Conservation (phyloP, 192 early-diverging fungal species). For the Lunasporangiospora selenospora region DNA sequence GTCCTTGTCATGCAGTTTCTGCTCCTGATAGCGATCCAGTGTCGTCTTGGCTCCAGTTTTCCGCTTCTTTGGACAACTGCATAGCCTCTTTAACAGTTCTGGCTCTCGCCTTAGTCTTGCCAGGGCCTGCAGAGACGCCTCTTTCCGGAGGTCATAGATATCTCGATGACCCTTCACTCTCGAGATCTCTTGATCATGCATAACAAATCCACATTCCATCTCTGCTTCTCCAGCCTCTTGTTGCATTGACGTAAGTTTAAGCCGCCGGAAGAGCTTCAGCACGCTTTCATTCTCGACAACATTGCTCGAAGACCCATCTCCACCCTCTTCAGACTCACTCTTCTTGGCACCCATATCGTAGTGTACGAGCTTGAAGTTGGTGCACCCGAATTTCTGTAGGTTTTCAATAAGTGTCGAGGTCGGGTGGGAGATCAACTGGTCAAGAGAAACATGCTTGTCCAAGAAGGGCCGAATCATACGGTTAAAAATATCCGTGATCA, state of each 20-base stretch:
- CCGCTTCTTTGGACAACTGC: constrained; percentile 20
- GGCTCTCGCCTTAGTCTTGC: constrained; percentile 6
- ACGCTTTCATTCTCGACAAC: no score
- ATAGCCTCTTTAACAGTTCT: constrained; percentile 9
- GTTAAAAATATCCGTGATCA: constrained; percentile 51
- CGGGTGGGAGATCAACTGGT: constrained; percentile 56
- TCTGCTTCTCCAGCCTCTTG: background rate
- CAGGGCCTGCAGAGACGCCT: constrained; percentile 5
- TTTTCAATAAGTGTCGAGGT: constrained; percentile 46
- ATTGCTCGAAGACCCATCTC: no score
- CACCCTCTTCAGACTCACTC: background rate
- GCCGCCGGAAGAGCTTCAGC: background rate
- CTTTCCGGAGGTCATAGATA: constrained; percentile 19
- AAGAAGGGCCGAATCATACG: constrained; percentile 50
- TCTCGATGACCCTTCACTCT: constrained; percentile 7
- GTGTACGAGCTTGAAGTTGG: constrained; percentile 13
- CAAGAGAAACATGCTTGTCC: constrained; percentile 56
- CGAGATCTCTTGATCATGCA: constrained; percentile 16
- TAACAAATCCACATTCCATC: constrained; percentile 11
- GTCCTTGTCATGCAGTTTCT: no score
- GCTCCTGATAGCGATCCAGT: constrained; percentile 15
- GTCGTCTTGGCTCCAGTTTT: constrained; percentile 6
- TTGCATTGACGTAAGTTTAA: constrained; percentile 4
- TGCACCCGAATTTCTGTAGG: constrained; percentile 55
- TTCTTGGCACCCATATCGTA: background rate